A percentile compares a stretch with the other conserved stretches of the same genome.
phyloP scores from a whole-genome alignment of 768 basidiomycete species.

The Cyclocybe cylindracea region DNA sequence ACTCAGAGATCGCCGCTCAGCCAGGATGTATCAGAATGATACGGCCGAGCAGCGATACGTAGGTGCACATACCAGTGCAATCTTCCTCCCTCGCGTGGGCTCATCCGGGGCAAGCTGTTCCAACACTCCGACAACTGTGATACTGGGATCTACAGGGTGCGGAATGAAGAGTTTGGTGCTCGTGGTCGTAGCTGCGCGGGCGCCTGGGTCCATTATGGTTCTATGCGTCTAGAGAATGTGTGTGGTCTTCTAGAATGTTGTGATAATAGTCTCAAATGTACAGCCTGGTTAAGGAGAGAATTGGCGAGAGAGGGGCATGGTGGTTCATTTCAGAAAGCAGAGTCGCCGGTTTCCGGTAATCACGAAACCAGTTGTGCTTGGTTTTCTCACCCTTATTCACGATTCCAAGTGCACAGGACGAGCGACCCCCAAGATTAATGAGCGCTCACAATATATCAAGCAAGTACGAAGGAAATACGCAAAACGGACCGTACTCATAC shows the following conservation, averaged over 20 bases:
- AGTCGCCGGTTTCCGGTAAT: too few species aligned
- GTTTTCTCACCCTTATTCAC: too few species aligned
- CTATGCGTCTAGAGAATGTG: too few species aligned
- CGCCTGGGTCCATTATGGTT: background rate
- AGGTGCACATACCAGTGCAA: constrained; percentile 58
- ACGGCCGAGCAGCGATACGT: constrained; percentile 2
- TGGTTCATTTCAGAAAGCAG: too few species aligned
- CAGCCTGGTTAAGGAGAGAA: too few species aligned
- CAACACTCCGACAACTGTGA: constrained; percentile 56
- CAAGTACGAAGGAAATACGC: background rate
- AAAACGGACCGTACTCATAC: constrained; percentile 16
- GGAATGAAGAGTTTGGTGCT: constrained; percentile 47
- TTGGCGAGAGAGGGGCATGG: too few species aligned
- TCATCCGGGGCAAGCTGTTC: constrained; percentile 56
- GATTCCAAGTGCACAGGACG: too few species aligned
- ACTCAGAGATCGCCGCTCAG: background rate
- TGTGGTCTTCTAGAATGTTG: too few species aligned
- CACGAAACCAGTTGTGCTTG: too few species aligned
- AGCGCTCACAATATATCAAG: constrained; percentile 3
- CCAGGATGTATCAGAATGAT: background rate
- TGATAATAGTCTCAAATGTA: too few species aligned
- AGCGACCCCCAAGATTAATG: background rate
- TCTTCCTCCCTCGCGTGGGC: constrained; percentile 56
- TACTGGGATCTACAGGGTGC: constrained; percentile 42
- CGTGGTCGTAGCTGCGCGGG: constrained; percentile 36